Evolutionary conservation across 2,329 filamentous ascomycete genomes (phyloP).

Genomic region (Neonectria neomacrospora): DNA sequence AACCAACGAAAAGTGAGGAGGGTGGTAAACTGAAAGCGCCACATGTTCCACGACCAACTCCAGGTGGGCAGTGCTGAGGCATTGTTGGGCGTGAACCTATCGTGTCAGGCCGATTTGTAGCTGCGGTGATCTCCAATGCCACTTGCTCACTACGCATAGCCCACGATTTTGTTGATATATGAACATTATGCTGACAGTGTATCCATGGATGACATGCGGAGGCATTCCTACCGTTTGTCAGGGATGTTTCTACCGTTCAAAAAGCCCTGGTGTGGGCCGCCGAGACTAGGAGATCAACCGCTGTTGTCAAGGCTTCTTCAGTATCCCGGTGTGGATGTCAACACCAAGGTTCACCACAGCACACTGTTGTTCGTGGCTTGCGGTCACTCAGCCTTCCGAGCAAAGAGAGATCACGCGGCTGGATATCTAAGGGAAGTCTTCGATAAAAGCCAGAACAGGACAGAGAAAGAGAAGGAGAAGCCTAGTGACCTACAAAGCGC

Average conservation of each 20-base stretch:
- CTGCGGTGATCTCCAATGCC: too few species aligned
- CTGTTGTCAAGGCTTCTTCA: slow-evolving; percentile 46
- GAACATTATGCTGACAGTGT: too few species aligned
- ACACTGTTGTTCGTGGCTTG: slow-evolving; percentile 41
- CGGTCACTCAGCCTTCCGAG: neutral
- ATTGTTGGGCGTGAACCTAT: too few species aligned
- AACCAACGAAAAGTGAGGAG: neutral
- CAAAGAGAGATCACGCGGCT: slow-evolving; percentile 23
- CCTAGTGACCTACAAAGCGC: too few species aligned
- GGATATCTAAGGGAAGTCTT: slow-evolving; percentile 1
- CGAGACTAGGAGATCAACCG: slow-evolving; percentile 20
- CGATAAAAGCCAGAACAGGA: neutral
- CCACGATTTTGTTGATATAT: too few species aligned
- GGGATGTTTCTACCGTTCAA: slow-evolving; percentile 37
- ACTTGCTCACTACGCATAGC: too few species aligned
- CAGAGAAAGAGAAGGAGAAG: neutral
- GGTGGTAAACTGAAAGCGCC: neutral
- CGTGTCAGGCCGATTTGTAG: too few species aligned
- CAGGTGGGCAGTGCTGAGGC: neutral
- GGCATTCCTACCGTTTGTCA: slow-evolving; percentile 45
- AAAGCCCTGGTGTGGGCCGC: slow-evolving; percentile 46
- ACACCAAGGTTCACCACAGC: slow-evolving; percentile 35
- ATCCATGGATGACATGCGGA: slow-evolving; percentile 45
- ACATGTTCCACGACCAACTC: neutral
- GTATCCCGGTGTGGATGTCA: slow-evolving; percentile 47